These are phyloP conservation scores for Lasiodiplodia hormozganensis DNA, from an alignment of 2,329 filamentous ascomycete species.

Conservation along the genomic window DNA sequence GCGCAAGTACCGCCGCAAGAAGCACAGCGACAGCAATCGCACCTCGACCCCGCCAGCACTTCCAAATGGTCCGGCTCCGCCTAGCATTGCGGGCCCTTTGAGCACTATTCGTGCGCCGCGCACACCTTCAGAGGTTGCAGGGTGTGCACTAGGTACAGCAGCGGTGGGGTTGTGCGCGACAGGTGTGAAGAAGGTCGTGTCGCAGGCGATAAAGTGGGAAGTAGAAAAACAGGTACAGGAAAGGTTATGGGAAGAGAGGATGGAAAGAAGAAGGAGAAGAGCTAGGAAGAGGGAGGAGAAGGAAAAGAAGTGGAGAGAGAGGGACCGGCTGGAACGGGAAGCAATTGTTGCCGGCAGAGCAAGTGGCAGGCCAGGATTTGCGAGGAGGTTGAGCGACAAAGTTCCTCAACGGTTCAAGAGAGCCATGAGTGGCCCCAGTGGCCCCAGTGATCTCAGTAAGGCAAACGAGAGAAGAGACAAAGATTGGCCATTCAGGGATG, in stretches of 20 bases:
- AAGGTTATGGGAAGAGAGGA: constrained; percentile 3
- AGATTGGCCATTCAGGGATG: background rate
- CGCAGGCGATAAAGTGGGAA: constrained; percentile 6
- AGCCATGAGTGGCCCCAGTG: background rate
- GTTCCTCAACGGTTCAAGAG: background rate
- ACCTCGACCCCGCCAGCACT: background rate
- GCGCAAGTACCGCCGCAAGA: constrained; percentile 4
- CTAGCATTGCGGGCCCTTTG: background rate
- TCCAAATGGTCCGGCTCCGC: background rate
- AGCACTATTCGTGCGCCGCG: background rate
- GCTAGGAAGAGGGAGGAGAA: constrained; percentile 13
- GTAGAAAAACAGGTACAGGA: constrained; percentile 16
- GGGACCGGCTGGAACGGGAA: constrained; percentile 9
- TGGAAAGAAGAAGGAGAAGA: constrained; percentile 2
- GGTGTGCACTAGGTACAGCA: constrained; percentile 6
- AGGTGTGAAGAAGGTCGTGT: constrained; percentile 9
- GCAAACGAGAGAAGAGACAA: background rate
- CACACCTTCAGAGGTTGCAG: constrained; percentile 1
- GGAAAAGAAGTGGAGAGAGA: constrained; percentile 6
- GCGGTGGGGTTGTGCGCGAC: constrained; percentile 4
- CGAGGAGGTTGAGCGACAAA: background rate
- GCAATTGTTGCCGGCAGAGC: background rate
- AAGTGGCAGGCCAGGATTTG: background rate
- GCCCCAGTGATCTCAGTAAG: background rate
- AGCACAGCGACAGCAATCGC: background rate